Conservation (phyloP, 2,329 filamentous ascomycete species). For the Cladosporium sp. region DNA sequence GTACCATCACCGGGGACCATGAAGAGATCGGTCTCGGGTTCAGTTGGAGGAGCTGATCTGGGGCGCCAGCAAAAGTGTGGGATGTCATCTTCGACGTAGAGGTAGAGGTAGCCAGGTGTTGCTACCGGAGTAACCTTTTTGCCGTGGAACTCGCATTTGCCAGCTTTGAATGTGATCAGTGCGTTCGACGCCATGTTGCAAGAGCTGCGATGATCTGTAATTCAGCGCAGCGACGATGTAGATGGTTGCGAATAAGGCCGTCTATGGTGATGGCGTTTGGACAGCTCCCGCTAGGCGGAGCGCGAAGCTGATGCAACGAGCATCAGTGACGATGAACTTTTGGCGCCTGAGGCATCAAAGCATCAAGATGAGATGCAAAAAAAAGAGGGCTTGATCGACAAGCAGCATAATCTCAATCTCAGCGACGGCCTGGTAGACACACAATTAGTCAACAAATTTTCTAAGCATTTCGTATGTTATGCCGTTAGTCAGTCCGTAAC, state of each 20-base stretch:
- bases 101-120: conserved; percentile 80
- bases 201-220: not conserved
- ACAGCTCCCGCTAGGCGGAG: not conserved
- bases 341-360: too few species aligned
- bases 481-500: too few species aligned
- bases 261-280: conserved; percentile 5
- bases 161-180: conserved; percentile 94
- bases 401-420: too few species aligned
- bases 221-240: too few species aligned
- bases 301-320: too few species aligned
- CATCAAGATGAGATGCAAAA: too few species aligned
- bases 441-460: too few species aligned
- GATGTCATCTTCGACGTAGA: conserved; percentile 89
- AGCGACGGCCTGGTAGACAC: too few species aligned
- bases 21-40: conserved; percentile 79
- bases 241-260: not conserved
- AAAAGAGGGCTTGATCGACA: too few species aligned
- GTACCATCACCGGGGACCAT: conserved; percentile 88
- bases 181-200: conserved; percentile 70
- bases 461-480: too few species aligned
- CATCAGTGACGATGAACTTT: too few species aligned
- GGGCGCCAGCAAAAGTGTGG: conserved; percentile 97
- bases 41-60: conserved; percentile 61
- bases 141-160: conserved; percentile 62
- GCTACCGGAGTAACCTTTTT: conserved; percentile 65